These are phyloP conservation scores for Stagonosporopsis cucurbitacearum DNA, from an alignment of 2,329 filamentous ascomycete genomes.

Conservation along the genomic window DNA sequence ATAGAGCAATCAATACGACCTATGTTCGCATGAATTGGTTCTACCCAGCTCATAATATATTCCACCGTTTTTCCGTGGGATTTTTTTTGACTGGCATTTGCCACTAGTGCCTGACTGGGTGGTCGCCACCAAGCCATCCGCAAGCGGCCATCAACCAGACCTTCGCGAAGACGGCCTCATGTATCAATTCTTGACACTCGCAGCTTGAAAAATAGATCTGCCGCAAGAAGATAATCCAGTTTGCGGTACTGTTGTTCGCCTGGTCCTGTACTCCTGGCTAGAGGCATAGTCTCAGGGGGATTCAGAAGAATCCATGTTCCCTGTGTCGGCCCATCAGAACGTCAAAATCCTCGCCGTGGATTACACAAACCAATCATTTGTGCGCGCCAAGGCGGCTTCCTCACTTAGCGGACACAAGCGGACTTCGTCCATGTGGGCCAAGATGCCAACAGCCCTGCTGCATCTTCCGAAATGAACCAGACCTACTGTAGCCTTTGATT, in stretches of 20 bases:
- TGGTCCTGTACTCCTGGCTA: not conserved
- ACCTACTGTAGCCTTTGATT: not conserved
- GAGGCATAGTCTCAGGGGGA: not conserved
- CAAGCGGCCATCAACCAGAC: not conserved
- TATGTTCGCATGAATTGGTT: not conserved
- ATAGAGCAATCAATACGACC: not conserved
- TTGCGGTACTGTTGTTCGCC: not conserved
- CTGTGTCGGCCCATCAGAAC: not conserved
- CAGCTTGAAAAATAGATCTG: not conserved
- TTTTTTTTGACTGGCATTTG: not conserved
- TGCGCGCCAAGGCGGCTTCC: not conserved
- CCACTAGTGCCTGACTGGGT: not conserved
- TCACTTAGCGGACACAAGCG: not conserved
- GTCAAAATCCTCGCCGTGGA: not conserved
- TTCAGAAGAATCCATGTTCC: not conserved
- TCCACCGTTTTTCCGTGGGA: not conserved
- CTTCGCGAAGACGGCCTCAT: not conserved
- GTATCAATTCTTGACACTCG: not conserved
- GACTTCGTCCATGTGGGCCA: not conserved
- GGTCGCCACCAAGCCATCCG: not conserved
- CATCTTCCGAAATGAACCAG: not conserved
- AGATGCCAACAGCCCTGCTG: not conserved
- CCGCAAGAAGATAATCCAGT: not conserved
- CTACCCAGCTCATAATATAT: not conserved
- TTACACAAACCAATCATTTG: not conserved